These are phyloP conservation scores for Lupinus albus DNA, from an alignment of 306 rosid species.

Conservation along the genomic window DNA sequence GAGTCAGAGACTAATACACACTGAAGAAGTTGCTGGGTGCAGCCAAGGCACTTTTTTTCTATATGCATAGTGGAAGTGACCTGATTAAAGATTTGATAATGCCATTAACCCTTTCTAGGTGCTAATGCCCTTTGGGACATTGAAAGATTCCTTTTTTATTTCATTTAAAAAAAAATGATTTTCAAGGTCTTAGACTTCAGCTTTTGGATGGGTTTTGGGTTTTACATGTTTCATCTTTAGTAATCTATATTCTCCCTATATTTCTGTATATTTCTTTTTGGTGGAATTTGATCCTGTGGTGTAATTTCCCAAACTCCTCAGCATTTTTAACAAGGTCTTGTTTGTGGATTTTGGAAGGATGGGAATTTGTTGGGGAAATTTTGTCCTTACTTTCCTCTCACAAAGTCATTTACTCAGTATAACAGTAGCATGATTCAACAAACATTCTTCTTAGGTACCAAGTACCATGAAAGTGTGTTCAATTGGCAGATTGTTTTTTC, in stretches of 20 bases:
- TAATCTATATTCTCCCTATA: constrained; percentile 15
- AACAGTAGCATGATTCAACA: too few species aligned
- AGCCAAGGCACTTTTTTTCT: constrained; percentile 20
- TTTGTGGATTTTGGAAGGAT: background rate
- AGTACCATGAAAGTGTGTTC: too few species aligned
- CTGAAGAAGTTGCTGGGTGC: constrained; percentile 35
- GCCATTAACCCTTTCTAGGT: constrained; percentile 27
- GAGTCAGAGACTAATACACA: constrained; percentile 36
- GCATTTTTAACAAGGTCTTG: background rate
- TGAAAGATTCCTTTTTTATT: constrained; percentile 23
- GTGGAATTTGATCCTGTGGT: background rate
- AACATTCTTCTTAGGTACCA: too few species aligned
- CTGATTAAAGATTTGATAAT: constrained; percentile 25
- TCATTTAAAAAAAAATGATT: background rate
- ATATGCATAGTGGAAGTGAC: constrained; percentile 13
- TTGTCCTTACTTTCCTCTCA: background rate
- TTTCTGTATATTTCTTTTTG: constrained; percentile 34
- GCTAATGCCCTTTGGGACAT: constrained; percentile 22
- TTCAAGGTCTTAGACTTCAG: constrained; percentile 23
- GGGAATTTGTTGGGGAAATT: background rate
- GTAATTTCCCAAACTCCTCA: too few species aligned
- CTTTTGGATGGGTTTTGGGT: constrained; percentile 13
- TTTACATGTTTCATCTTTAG: constrained; percentile 21
- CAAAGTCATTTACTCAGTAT: background rate
- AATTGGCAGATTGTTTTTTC: too few species aligned